Percentiles rank a stretch among this genome's conserved stretches.
Conservation (phyloP, 2,329 filamentous ascomycete species). For the Neoscytalidium dimidiatum region DNA sequence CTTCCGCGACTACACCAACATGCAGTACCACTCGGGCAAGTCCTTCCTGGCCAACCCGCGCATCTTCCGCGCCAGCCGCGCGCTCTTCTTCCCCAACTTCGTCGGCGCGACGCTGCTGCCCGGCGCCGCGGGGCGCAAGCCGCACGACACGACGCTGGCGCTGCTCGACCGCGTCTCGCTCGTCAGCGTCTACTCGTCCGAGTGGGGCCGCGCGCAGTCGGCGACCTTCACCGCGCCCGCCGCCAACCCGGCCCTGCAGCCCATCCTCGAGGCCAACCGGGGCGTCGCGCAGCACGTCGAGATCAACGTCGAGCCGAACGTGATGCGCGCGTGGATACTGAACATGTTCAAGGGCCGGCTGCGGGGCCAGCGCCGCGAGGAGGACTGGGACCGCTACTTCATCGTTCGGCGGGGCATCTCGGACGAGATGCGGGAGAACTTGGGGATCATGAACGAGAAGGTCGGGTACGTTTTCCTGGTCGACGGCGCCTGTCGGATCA, state of each 20-base stretch:
- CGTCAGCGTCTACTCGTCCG: slow-evolving; percentile 77
- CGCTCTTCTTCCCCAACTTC: slow-evolving; percentile 93
- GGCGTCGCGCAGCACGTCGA: slow-evolving; percentile 73
- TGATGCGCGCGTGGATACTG: slow-evolving; percentile 61
- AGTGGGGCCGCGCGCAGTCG: slow-evolving; percentile 84
- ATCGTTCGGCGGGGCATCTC: slow-evolving; percentile 59
- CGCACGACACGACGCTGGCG: slow-evolving; percentile 70
- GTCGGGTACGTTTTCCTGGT: slow-evolving; percentile 94
- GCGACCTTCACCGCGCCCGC: slow-evolving; percentile 65
- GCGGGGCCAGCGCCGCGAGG: slow-evolving; percentile 47
- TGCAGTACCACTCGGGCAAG: slow-evolving; percentile 79
- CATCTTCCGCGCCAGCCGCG: slow-evolving; percentile 79
- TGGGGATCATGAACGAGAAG: slow-evolving; percentile 79
- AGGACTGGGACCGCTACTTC: slow-evolving; percentile 61
- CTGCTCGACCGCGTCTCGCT: slow-evolving; percentile 74
- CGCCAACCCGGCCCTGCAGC: slow-evolving; percentile 69
- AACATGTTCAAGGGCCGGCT: slow-evolving; percentile 55
- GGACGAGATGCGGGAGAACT: slow-evolving; percentile 58
- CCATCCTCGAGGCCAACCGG: slow-evolving; percentile 56
- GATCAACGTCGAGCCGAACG: slow-evolving; percentile 85
- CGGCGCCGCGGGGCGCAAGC: slow-evolving; percentile 50
- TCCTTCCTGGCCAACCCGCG: slow-evolving; percentile 83
- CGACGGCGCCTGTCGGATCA: slow-evolving; percentile 82
- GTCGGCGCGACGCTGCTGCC: slow-evolving; percentile 74
- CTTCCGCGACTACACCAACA: slow-evolving; percentile 92